A percentile compares a stretch with the other conserved stretches of the same genome.
These are phyloP conservation scores for Fusarium staphyleae DNA, from an alignment of 2,329 filamentous ascomycete genomes.

Conservation along the genomic window DNA sequence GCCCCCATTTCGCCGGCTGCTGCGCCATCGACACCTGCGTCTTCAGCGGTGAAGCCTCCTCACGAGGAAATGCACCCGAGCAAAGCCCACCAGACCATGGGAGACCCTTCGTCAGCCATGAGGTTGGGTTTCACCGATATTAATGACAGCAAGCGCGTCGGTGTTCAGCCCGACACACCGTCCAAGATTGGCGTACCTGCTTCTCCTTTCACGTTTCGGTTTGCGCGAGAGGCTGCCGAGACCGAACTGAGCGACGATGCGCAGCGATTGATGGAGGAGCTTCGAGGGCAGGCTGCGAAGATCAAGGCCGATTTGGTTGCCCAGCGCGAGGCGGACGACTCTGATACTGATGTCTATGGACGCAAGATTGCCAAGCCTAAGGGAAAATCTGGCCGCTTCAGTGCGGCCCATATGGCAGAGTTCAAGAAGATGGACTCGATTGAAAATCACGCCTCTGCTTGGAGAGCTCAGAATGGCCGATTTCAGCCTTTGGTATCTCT, in stretches of 20 bases:
- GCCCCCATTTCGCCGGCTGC: slow-evolving; percentile 48
- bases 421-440: slow-evolving; percentile 99
- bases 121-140: slow-evolving; percentile 84
- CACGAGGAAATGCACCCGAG: slow-evolving; percentile 91
- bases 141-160: slow-evolving; percentile 52
- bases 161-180: slow-evolving; percentile 64
- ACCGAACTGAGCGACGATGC: slow-evolving; percentile 67
- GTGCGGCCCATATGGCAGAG: slow-evolving; percentile 82
- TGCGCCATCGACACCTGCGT: slow-evolving; percentile 65
- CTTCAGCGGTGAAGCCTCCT: slow-evolving; percentile 72
- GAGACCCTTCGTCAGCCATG: slow-evolving; percentile 79
- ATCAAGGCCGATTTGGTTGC: slow-evolving; percentile 74
- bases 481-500: slow-evolving; percentile 56
- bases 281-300: slow-evolving; percentile 73
- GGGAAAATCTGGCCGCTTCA: slow-evolving; percentile 80
- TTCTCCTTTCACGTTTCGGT: slow-evolving; percentile 73
- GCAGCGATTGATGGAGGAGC: slow-evolving; percentile 67
- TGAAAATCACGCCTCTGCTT: slow-evolving; percentile 81
- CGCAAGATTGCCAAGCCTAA: slow-evolving; percentile 83
- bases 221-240: slow-evolving; percentile 62
- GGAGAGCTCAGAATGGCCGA: slow-evolving; percentile 64
- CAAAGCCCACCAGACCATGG: slow-evolving; percentile 78
- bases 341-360: slow-evolving; percentile 51
- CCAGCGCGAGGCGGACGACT: slow-evolving; percentile 63
- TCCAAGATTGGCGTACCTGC: slow-evolving; percentile 63